A percentile compares a stretch with the other conserved stretches of the same genome.
These are phyloP conservation scores for Tetrapisispora arboricola DNA, from an alignment of 805 yeast genomes.

Conservation along the genomic window DNA sequence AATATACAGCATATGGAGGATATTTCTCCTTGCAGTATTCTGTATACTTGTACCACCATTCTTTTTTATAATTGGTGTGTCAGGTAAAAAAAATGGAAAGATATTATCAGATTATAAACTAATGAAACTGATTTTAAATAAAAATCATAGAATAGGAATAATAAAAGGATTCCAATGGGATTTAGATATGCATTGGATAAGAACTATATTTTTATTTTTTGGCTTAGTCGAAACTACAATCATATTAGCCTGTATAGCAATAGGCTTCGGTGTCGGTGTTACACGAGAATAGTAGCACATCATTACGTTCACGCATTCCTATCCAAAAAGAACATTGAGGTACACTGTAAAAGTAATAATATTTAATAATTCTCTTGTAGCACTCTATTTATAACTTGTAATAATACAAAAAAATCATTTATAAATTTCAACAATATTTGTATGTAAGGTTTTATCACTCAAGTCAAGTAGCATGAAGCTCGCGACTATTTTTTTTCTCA, in stretches of 20 bases:
- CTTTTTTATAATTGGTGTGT: constrained; percentile 21
- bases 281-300: not conserved
- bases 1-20: constrained; percentile 17
- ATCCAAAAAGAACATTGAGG: too few species aligned
- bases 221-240: constrained; percentile 23
- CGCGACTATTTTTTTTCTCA: too few species aligned
- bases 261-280: constrained; percentile 38
- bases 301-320: too few species aligned
- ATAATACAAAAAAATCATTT: too few species aligned
- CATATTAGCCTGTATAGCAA: constrained; percentile 33
- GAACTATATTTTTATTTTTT: constrained; percentile 25
- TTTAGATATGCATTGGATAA: constrained; percentile 21
- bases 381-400: too few species aligned
- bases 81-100: constrained; percentile 7
- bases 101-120: constrained; percentile 17
- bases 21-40: constrained; percentile 9
- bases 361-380: too few species aligned
- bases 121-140: constrained; percentile 19
- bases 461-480: too few species aligned
- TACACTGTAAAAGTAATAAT: too few species aligned
- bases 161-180: constrained; percentile 26
- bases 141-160: constrained; percentile 16
- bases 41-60: constrained; percentile 23
- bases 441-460: too few species aligned
- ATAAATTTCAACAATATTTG: too few species aligned